Evolutionary conservation across 164 flowering plant genomes (phyloP), one percentile per base, ranked within the genome.

Genomic region (Berberis thunbergii): DNA sequence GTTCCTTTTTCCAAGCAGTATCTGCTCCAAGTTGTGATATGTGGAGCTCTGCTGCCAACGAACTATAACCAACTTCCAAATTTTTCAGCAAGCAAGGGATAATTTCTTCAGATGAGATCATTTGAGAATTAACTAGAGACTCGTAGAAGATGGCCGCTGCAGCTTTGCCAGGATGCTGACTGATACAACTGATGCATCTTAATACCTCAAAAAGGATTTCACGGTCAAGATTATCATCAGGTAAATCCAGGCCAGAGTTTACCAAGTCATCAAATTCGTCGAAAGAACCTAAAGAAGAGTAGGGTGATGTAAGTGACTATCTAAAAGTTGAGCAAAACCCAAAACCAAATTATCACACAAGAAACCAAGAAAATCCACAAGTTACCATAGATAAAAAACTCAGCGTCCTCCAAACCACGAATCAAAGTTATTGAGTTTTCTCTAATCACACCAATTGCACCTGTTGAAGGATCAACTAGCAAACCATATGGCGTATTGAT

Each of bases 141-240:
- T 91, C 96, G 68, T 87, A 91, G 61, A 83, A 78, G 64, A 87
- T 67, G 63, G 84, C 79, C 41, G 87, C 74, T 64, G 88, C 81
- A 70, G 85, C 74, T 81, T 77, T 85, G 44, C 98, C 97, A 67
- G 88, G 68, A 62, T 81, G 96, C 60, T 76, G 89, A 70, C 78
- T 79, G 63, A 94, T 70, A 59, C 63, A 73, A 56, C 72, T 77
- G 57, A 77, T 59, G 70, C 96, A 91, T 70, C 80, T 77, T 7
- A 87, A 77, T 45, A 91, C 64, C 61, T 86, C 95, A 61, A 73
- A 66, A 53, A 91, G 84, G 70, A 87, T 70, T 63, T 80, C 89
- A 60, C 71, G 67, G 45, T 82, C 89, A 67, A 69, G 69, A 49
- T 66, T 71, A 77, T 79, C 77, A 65, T 70, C 79, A 45, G 72